These are phyloP conservation scores for Odontarrhena argentea DNA, from an alignment of 345 rosid genomes.

Conservation along the genomic window DNA sequence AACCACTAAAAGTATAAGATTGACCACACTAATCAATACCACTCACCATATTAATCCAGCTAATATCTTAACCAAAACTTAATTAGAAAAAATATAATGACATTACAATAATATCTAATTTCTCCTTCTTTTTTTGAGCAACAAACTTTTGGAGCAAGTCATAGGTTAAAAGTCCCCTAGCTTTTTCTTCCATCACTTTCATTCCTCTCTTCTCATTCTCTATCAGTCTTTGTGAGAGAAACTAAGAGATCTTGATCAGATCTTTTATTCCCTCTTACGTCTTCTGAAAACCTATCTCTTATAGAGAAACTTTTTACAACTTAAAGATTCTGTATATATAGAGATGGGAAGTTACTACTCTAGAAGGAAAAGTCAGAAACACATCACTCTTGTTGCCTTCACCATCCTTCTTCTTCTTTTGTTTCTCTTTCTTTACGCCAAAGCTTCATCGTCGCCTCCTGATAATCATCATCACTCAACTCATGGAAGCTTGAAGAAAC, in stretches of 20 bases:
- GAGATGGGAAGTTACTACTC: slow-evolving; percentile 34
- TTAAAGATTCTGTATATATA: not conserved
- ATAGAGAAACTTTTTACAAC: slow-evolving; percentile 11
- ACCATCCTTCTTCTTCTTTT: slow-evolving; percentile 36
- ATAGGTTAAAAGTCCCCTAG: slow-evolving; percentile 32
- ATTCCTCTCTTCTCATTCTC: slow-evolving; percentile 39
- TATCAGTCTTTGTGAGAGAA: slow-evolving; percentile 2
- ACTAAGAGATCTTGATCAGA: slow-evolving; percentile 30
- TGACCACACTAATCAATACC: slow-evolving; percentile 16
- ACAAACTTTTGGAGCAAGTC: slow-evolving; percentile 46
- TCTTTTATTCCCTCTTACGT: slow-evolving; percentile 4
- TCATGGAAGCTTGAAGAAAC: slow-evolving; percentile 33
- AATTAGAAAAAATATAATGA: not conserved
- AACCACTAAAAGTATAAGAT: slow-evolving; percentile 6
- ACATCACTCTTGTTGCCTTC: slow-evolving; percentile 24
- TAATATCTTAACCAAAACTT: slow-evolving; percentile 23
- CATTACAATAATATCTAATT: not conserved
- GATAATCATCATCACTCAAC: slow-evolving; percentile 32
- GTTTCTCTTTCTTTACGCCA: slow-evolving; percentile 34
- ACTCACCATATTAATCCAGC: slow-evolving; percentile 23
- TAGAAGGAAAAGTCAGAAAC: slow-evolving; percentile 35
- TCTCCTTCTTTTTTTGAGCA: slow-evolving; percentile 18
- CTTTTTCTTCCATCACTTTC: slow-evolving; percentile 41
- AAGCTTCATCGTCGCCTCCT: slow-evolving; percentile 33
- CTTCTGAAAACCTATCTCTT: slow-evolving; percentile 10